Evolutionary conservation across 495 filamentous ascomycete genomes (phyloP), one percentile per base, ranked within the genome.

Genomic region (Zalerion maritima): DNA sequence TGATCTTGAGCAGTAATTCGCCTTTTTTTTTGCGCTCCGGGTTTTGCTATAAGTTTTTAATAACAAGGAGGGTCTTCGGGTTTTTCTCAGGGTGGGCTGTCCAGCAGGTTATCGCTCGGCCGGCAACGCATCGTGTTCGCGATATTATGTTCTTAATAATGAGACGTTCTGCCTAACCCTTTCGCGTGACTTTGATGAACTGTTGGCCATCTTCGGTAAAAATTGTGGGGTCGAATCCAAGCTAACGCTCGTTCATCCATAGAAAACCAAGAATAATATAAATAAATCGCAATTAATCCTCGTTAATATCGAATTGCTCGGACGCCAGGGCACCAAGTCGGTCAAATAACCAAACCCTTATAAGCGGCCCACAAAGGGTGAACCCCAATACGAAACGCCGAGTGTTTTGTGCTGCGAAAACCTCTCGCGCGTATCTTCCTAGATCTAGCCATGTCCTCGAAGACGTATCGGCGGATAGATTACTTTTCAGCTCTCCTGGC

Each of bases 21-120:
- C 49, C 45, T 32, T 56, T 48, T 25, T 56, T 48, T 15, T 41
- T 40, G 3, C 46, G 43, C 29, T 53, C 42, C 20, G 31, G 34
- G 22, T 44, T 49, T 26, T 55, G 50, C 53, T 40, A 56, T 9
- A 42, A 57, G 29, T 55, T 49, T 42, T 57, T 58, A n/a, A 33
- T 29, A 6, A 58, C 38, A 34, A 58, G 42, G 7, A 41, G 35
- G 10, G 4, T 34, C 27, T 21, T 31, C 21, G 28, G 37, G 23
- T 56, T 42, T 12, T 34, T 42, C 17, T 48, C 37, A 18, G 32
- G 39, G 34, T 55, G 34, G 14, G 42, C 53, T 37, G 30, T 51
- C 46, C 42, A 55, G 53, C 46, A 36, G 45, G 45, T 31, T 57
- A 33, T 34, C 47, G 34, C 24, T 54, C 27, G 33, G 37, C 43